Evolutionary conservation across 176 grass and related monocot species (phyloP), one percentile per base, ranked within the genome.

Genomic region (Oryza meyeriana): DNA sequence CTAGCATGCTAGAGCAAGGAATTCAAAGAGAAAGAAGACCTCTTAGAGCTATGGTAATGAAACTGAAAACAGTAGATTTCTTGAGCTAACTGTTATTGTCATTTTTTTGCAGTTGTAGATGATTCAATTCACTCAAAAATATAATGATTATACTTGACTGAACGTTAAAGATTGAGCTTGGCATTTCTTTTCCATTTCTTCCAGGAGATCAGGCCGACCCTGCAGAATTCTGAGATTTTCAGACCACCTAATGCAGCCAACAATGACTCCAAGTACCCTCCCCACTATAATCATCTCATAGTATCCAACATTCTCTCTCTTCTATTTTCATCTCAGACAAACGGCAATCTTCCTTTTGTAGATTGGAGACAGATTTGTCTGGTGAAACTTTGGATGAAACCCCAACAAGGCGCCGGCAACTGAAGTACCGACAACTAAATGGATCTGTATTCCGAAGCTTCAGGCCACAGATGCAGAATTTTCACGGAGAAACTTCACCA

Each of bases 1-100:
- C 91, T 55, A 75, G 58, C 59, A 32, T 83, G 62, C 66, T 81
- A 33, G 75, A 77, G 73, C 76, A 86, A 78, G 80, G 87, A 58
- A 79, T 64, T 74, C 79, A 35, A 52, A 86, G 76, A 77, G 90
- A 95, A 77, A 88, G 70, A 64, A 90, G 76, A 79, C 74, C 79
- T 65, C 36, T 79, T 20, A 94, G 86, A 90, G 57, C 77, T 27
- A 92, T 84, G 96, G 96, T 99, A 95, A 78, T 77, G 58, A 38
- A 31, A 66, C 77, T 6, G 26, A 61, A 41, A 67, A n/a, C 45
- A 59, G 7, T 75, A 66, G 4, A 7, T 68, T 73, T 64, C 52
- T 83, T 71, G 25, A 20, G 25, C 52, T 27, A 64, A 41, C n/a
- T 30, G 20, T 7, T 62, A 17, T 25, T 34, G 17, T 22, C 17